Evolutionary conservation across 2,329 filamentous ascomycete genomes (phyloP), one percentile per base, ranked within the genome.

Genomic region (Phialemoniopsis sp.): DNA sequence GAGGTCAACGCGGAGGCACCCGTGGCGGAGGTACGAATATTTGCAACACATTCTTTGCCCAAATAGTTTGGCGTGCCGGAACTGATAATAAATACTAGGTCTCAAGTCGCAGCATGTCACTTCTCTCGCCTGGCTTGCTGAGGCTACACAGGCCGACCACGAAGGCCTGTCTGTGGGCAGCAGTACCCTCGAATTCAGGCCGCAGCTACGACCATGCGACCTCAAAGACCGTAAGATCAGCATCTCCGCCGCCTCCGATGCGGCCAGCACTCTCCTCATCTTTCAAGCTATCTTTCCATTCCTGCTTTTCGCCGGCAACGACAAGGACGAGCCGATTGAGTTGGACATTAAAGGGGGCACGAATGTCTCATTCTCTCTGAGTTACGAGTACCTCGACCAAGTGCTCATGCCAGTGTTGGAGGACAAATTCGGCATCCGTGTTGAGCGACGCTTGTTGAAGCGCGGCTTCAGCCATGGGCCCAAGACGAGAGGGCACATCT

Each of bases 341-440:
- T 47, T 82, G 5, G 63, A 67, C 14, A 69, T 83, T 7, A 64
- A 68, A 2, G 78, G 78, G 5, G 78, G 79, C 13, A 82, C 78
- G 2, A 82, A 83, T 46, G 71, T 76, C 3, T 61, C 65, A 9
- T 78, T 68, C 50, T 78, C 77, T 1, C 63, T 68, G 2, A 77
- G 70, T n/a, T 80, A 67, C 42, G 78, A 84, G 49, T 84, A 82
- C 49, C 58, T 82, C 4, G 75, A 80, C 49, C 78, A 82, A 49
- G 72, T 82, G 1, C 62, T 83, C 2, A 57, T 81, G 26, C 78
- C 78, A 3, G 61, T 66, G 1, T 57, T 83, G 1, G 63, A 76
- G 49, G 59, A 64, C 3, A 62, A 64, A 4, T 79, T 80, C 39
- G 66, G 68, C 2, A 55, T 80, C 31, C 39, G 41, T 2, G 63